A percentile compares a stretch with the other conserved stretches of the same genome.
These are phyloP conservation scores for Arthrobotrys iridis DNA, from an alignment of 2,329 filamentous ascomycete species.

Conservation along the genomic window DNA sequence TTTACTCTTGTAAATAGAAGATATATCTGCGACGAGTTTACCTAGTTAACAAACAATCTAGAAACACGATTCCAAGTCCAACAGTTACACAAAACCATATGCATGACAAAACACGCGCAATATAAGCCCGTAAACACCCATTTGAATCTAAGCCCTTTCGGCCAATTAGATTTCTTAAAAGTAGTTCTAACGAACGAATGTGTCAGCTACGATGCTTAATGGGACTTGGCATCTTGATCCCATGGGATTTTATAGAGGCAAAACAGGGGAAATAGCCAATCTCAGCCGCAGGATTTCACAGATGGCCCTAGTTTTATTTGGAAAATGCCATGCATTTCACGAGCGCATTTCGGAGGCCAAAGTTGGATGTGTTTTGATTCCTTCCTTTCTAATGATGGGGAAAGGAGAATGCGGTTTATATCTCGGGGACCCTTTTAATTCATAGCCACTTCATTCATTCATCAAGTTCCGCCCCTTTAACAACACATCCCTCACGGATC, in stretches of 20 bases:
- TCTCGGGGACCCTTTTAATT: neutral
- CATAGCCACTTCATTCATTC: constrained; percentile 9
- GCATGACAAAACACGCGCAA: no score
- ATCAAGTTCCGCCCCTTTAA: constrained; percentile 14
- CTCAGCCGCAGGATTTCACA: constrained; percentile 49
- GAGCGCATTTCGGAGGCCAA: constrained; percentile 51
- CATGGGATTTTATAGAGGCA: constrained; percentile 32
- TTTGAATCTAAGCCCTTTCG: no score
- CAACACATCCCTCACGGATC: constrained; percentile 17
- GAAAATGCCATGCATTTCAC: neutral
- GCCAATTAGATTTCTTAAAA: no score
- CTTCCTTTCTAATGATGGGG: neutral
- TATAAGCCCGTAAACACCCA: neutral
- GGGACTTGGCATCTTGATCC: constrained; percentile 42
- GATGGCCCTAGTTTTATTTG: neutral
- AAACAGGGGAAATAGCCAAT: constrained; percentile 28
- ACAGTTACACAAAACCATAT: neutral
- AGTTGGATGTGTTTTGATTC: neutral
- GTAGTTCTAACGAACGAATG: no score
- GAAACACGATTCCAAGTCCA: neutral
- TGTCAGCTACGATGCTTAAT: neutral
- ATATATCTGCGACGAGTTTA: neutral
- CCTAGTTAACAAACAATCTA: neutral
- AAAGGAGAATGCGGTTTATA: neutral
- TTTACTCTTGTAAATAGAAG: no score